Conservation (phyloP, 495 filamentous ascomycete species). For the Tuber brumale region DNA sequence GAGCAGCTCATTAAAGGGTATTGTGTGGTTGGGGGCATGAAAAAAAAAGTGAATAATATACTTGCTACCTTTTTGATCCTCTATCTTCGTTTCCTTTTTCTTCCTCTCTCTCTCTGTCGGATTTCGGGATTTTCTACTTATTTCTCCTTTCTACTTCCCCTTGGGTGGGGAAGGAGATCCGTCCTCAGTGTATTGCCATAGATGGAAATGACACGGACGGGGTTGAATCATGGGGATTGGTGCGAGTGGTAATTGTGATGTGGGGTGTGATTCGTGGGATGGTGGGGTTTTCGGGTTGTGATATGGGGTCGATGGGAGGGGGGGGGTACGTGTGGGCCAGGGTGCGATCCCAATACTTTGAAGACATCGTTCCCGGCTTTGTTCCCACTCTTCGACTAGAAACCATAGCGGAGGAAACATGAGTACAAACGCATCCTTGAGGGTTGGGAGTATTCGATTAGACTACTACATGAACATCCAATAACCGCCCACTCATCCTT, state of each 20-base stretch:
- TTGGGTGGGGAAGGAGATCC: background rate
- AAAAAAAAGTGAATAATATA: conserved; percentile 17
- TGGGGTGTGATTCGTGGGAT: background rate
- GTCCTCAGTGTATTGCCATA: background rate
- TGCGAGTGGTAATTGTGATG: background rate
- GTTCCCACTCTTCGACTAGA: background rate
- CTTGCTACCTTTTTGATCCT: background rate
- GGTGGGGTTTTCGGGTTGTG: background rate
- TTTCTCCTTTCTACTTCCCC: background rate
- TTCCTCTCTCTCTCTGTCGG: background rate
- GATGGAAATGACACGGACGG: background rate
- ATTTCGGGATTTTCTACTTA: background rate
- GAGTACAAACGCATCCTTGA: background rate
- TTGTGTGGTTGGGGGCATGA: conserved; percentile 25
- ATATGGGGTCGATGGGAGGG: background rate
- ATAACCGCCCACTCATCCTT: background rate
- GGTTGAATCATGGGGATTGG: background rate
- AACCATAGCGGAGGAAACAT: background rate
- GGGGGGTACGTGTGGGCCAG: background rate
- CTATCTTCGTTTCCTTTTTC: background rate
- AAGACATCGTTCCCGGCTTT: background rate
- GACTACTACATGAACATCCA: background rate
- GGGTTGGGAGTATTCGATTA: background rate
- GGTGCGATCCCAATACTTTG: background rate
- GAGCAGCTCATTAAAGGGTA: conserved; percentile 48